Base-by-base conservation (phyloP, 345 rosid genomes). In the Brassica incana region DNA sequence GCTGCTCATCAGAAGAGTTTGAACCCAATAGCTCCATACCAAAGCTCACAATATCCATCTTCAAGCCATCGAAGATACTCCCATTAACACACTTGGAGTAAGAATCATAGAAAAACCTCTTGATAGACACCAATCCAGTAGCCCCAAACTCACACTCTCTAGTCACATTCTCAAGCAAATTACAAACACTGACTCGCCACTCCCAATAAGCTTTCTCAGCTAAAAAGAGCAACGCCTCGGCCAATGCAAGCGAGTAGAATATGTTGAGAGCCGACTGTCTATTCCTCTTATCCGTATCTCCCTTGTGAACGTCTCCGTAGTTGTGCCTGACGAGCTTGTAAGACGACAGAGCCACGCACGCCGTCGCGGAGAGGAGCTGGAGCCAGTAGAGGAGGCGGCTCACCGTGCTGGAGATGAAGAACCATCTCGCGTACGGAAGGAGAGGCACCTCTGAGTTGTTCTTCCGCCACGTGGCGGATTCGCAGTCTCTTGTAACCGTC, bases 171-270 rank as follows among this genome's bases (percentile, higher is more conserved):
- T 94, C 97, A 76, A 94, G 83, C 80, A 94, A 80, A 61, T 82
- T 84, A 73, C 88, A 82, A 71, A 73, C 67, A 67, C 77, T 85
- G 15, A 86, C 88, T 73, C 87, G 74, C 88, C 87, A 88, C 59
- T 94, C 97, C 97, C 97, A 94, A 27, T 91, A 94, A 9, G 91
- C 88, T 83, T 90, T 94, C 86, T 94, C 98, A 78, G 76, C 64
- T 6, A 92, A 85, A 77, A 94, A 94, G 79, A 92, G 61, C 61
- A 90, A 79, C 18, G 97, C 98, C 71, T 94, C 97, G 0, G 97
- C 97, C 61, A 94, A 77, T 3, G 97, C 95, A 68, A 92, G 79
- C 56, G 95, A 75, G 61, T 92, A 94, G 87, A 94, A 94, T 54
- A 94, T 94, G 40, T 58, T 76, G 32, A 94, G 80, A 72, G 98